phyloP scores from a whole-genome alignment of 2,329 filamentous ascomycete genomes.

The Penicillium sp. region DNA sequence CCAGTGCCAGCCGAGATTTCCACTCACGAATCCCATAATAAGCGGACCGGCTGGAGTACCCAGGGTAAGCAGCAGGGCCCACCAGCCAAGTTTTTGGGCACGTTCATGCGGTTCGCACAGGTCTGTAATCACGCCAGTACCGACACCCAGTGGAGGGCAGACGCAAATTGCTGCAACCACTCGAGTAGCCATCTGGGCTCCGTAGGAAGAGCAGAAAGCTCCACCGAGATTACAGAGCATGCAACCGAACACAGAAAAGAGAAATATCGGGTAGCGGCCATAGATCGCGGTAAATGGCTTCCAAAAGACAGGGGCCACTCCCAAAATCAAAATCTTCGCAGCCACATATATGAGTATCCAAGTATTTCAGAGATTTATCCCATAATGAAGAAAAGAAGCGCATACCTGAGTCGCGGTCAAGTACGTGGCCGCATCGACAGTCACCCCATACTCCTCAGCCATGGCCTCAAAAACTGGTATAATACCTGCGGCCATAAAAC shows the following conservation, averaged over 20 bases:
- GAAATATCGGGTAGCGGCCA: slow-evolving; percentile 57
- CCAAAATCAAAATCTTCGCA: too few relatives aligned
- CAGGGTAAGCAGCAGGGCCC: slow-evolving; percentile 55
- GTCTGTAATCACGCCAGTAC: slow-evolving; percentile 58
- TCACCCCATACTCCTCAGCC: too few relatives aligned
- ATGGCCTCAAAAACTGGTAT: too few relatives aligned
- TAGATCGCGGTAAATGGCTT: too few relatives aligned
- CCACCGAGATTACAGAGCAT: slow-evolving; percentile 58
- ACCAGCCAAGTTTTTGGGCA: slow-evolving; percentile 57
- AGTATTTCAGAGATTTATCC: too few relatives aligned
- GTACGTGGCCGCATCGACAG: too few relatives aligned
- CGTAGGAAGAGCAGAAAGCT: slow-evolving; percentile 52
- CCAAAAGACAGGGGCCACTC: too few relatives aligned
- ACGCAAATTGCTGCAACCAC: slow-evolving; percentile 58
- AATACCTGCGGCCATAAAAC: too few relatives aligned
- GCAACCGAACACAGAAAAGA: slow-evolving; percentile 53
- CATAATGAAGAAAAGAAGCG: too few relatives aligned
- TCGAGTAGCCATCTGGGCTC: slow-evolving; percentile 53
- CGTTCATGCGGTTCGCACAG: slow-evolving; percentile 58
- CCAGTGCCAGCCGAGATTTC: slow-evolving; percentile 58
- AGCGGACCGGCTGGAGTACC: slow-evolving; percentile 47
- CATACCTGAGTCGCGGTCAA: too few relatives aligned
- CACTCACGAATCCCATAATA: slow-evolving; percentile 47
- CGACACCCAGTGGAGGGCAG: slow-evolving; percentile 56
- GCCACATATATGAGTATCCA: too few relatives aligned